These are phyloP conservation scores for Fusarium sp. DNA, from an alignment of 2,329 filamentous ascomycete genomes.

Conservation along the genomic window DNA sequence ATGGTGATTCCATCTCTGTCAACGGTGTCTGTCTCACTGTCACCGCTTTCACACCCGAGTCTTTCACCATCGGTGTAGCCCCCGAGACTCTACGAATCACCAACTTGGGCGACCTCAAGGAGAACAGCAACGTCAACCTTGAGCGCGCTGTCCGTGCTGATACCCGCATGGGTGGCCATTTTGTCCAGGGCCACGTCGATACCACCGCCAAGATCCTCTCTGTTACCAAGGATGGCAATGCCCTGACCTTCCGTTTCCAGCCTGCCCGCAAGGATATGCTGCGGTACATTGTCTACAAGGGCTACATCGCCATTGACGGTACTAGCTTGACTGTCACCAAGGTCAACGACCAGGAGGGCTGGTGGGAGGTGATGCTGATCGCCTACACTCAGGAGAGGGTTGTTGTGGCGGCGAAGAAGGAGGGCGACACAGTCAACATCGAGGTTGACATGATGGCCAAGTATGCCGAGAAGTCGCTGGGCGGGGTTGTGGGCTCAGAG, in stretches of 20 bases:
- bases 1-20: slow-evolving; percentile 93
- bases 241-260: slow-evolving; percentile 84
- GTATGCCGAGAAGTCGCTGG: slow-evolving; percentile 90
- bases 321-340: slow-evolving; percentile 92
- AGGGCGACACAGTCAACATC: slow-evolving; percentile 86
- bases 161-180: slow-evolving; percentile 97
- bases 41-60: slow-evolving; percentile 62
- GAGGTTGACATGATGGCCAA: slow-evolving; percentile 92
- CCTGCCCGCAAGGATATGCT: slow-evolving; percentile 77
- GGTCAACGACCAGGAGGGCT: slow-evolving; percentile 81
- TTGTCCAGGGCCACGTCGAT: slow-evolving; percentile 98
- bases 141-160: slow-evolving; percentile 91
- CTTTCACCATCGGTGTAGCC: slow-evolving; percentile 92
- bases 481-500: slow-evolving; percentile 71
- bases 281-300: slow-evolving; percentile 94
- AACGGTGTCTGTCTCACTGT: slow-evolving; percentile 98
- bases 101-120: slow-evolving; percentile 81
- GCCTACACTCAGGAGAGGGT: slow-evolving; percentile 95
- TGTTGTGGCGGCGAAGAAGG: slow-evolving; percentile 80
- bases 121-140: slow-evolving; percentile 82
- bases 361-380: slow-evolving; percentile 98
- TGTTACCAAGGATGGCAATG: slow-evolving; percentile 86
- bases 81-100: slow-evolving; percentile 96
- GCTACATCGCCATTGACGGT: slow-evolving; percentile 92
- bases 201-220: slow-evolving; percentile 81